Base-by-base conservation (phyloP, 106 monocot species). In the Allium cepa region DNA sequence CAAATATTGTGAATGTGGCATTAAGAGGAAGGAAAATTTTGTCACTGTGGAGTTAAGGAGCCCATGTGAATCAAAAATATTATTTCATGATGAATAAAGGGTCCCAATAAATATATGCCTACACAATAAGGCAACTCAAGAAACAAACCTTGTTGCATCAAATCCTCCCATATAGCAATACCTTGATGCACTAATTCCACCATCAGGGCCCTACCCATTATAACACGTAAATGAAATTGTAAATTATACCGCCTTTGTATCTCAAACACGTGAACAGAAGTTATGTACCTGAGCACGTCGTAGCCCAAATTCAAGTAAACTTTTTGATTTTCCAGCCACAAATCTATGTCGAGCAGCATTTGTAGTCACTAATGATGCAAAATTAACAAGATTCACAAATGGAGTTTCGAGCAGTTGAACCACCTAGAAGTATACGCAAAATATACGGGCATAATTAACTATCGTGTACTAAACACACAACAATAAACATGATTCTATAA, bases 151-250 rank as follows among this genome's bases (percentile, higher is more conserved):
- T 77, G 94, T 94, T 72, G 90, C 90, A 87, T 94, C 94, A 87
- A 94, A 94, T 68, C 94, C 94, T 57, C 94, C 94, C 75, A 94
- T 87, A 75, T 94, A 94, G 78, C 87, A 85, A 65, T 90, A 94
- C 81, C 78, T 87, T 56, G 94, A 69, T 56, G 68, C 68, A 69
- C 68, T 69, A 46, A 69, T 69, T 56, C 68, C 68, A 56, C 68
- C 68, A 69, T 69, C 68, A 56, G 68, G 68, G 10, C 68, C 68
- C 56, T 67, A 27, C 47, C 22, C 4, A 52, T 53, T 28, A 50
- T 16, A 65, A 45, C 16, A 63, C 10, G 11, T 46, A n/a, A 46
- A 14, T 10, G 9, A n/a, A n/a, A 17, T 62, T 12, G 46, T 27
- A 45, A 47, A 64, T 48, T 16, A 17, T 49, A 10, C 3, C 36